Base-by-base conservation (phyloP, 352 stramenopile genomes). In the Elongisporangium undulatum region DNA sequence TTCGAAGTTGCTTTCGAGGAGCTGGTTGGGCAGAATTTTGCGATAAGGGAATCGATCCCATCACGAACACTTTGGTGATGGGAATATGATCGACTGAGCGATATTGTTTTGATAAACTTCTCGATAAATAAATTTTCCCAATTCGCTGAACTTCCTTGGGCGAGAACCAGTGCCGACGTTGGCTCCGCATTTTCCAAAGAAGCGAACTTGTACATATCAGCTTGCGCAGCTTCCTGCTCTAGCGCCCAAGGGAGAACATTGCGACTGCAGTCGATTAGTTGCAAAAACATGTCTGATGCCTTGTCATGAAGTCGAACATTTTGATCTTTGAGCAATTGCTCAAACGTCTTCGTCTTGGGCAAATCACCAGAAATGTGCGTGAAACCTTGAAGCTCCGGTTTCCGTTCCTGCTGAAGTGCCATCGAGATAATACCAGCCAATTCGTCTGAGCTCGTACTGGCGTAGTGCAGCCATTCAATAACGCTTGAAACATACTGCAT, bases 51-150 rank as follows among this genome's bases (percentile, higher is more conserved):
- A 62, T 82, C 69, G 53, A 87, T 86, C 23, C 78, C 79, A 48
- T 89, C 82, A 16, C 82, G 79, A 55, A 94, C 64, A 55, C 68
- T 86, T 51, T 87, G 64, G 29, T 92, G 77, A 12, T 65, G 67
- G 20, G 64, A 63, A 48, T 84, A 90, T 17, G 75, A 74, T 3
- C 58, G 68, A 29, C 68, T 92, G 29, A 88, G 67, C 34, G 77
- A 78, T 10, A 90, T 66, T 9, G 71, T 72, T 59, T 86, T 82
- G 48, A 92, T 68, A 59, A 90, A 88, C 51, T 88, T 75, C 39
- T 87, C 75, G 63, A 90, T 87, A 78, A 90, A 89, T 70, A 88
- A 24, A 65, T 92, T 92, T 39, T 83, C 72, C 55, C 74, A 85
- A 9, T 55, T 61, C 41, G 76, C 69, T 15, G 59, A 50, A 26